These are phyloP conservation scores for Artemisia tridentata DNA, from an alignment of 129 eudicot species.

Conservation along the genomic window DNA sequence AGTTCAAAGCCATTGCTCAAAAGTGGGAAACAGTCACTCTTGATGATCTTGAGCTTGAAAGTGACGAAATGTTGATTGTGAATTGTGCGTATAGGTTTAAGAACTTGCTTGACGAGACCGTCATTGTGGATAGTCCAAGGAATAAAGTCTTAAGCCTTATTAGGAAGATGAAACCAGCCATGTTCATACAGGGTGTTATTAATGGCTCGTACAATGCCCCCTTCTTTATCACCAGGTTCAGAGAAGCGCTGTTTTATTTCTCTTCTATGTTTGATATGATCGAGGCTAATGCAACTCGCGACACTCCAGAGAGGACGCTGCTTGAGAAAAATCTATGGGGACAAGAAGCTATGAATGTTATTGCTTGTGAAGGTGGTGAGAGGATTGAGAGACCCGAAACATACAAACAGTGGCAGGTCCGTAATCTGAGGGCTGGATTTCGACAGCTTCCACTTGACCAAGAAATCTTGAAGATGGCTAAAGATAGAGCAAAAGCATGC, in stretches of 20 bases:
- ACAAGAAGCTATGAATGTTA: slow-evolving; percentile 72
- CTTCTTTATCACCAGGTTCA: slow-evolving; percentile 65
- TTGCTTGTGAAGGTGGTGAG: slow-evolving; percentile 85
- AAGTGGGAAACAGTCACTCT: slow-evolving; percentile 66
- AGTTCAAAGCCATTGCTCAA: slow-evolving; percentile 71
- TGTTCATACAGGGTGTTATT: slow-evolving; percentile 61
- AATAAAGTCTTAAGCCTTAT: slow-evolving; percentile 54
- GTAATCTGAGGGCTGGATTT: slow-evolving; percentile 61
- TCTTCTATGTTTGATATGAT: slow-evolving; percentile 83
- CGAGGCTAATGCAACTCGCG: slow-evolving; percentile 59
- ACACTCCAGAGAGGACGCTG: slow-evolving; percentile 53
- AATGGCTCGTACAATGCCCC: slow-evolving; percentile 77
- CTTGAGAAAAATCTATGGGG: slow-evolving; percentile 66
- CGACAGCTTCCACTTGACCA: slow-evolving; percentile 51
- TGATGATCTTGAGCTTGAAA: slow-evolving; percentile 57
- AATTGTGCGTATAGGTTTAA: slow-evolving; percentile 58
- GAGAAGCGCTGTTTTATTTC: slow-evolving; percentile 77
- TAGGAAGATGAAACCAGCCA: slow-evolving; percentile 52
- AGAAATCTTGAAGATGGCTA: slow-evolving; percentile 62
- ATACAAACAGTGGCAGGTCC: slow-evolving; percentile 79
- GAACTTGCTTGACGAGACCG: slow-evolving; percentile 67
- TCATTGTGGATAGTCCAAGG: slow-evolving; percentile 66
- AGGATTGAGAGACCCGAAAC: slow-evolving; percentile 83
- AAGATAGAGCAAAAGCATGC: slow-evolving; percentile 42
- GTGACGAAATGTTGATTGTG: slow-evolving; percentile 57